A percentile compares a stretch with the other conserved stretches of the same genome.
phyloP scores from a whole-genome alignment of 2,329 filamentous ascomycete species.

The Madurella fahalii region DNA sequence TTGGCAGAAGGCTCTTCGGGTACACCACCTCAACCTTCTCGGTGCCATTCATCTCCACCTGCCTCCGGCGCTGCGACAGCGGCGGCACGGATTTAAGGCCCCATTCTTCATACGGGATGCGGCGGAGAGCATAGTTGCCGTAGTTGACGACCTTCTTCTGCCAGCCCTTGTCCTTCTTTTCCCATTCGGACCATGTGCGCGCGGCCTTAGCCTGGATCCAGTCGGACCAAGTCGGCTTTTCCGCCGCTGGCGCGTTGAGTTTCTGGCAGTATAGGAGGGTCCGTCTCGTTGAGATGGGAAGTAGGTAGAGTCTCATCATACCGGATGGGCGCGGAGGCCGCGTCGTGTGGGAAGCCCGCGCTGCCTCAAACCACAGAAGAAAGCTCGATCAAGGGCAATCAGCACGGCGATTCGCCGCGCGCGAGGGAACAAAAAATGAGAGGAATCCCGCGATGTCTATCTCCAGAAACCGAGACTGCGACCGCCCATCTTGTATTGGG shows the following conservation, averaged over 20 bases:
- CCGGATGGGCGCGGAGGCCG: background rate
- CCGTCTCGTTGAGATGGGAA: conserved; percentile 87
- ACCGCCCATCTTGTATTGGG: conserved; percentile 17
- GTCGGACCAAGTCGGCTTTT: conserved; percentile 59
- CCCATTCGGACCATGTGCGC: conserved; percentile 80
- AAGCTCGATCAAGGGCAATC: background rate
- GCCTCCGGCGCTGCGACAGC: conserved; percentile 61
- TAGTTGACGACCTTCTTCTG: conserved; percentile 81
- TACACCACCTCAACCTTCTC: conserved; percentile 72
- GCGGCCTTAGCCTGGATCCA: conserved; percentile 67
- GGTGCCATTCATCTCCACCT: conserved; percentile 58
- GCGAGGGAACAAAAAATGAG: conserved; percentile 9
- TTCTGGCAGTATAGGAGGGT: conserved; percentile 91
- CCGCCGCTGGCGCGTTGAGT: conserved; percentile 52
- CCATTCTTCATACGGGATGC: conserved; percentile 97
- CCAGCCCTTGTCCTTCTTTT: conserved; percentile 79
- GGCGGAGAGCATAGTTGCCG: conserved; percentile 78
- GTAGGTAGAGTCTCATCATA: conserved; percentile 83
- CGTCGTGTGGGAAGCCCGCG: conserved; percentile 1
- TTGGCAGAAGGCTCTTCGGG: conserved; percentile 65
- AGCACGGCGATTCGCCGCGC: background rate
- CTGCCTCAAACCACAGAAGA: background rate
- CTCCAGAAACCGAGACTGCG: conserved; percentile 4
- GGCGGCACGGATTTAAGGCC: conserved; percentile 91
- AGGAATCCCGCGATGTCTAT: conserved; percentile 11